Evolutionary conservation across 495 filamentous ascomycete species (phyloP).

Genomic region (Talaromyces proteolyticus): DNA sequence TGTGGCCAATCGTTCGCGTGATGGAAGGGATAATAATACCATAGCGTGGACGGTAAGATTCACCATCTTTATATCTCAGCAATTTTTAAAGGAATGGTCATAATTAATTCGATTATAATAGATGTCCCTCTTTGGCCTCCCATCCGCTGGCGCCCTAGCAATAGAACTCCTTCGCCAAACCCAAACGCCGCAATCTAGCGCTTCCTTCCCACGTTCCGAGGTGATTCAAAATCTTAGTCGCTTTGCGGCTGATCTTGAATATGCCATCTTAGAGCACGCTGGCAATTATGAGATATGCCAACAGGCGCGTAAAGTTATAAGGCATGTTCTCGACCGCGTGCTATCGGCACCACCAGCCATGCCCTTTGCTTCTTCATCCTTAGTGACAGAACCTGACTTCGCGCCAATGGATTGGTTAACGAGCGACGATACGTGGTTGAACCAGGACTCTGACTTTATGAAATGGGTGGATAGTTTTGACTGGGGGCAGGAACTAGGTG

Average conservation of each 20-base stretch:
- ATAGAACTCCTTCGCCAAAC: slow-evolving; percentile 11
- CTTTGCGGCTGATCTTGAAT: slow-evolving; percentile 10
- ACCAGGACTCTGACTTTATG: slow-evolving; percentile 6
- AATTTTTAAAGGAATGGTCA: neutral
- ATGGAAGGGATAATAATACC: slow-evolving; percentile 11
- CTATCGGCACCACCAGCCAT: neutral
- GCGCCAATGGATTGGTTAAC: slow-evolving; percentile 3
- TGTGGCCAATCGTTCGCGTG: slow-evolving; percentile 27
- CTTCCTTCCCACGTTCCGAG: slow-evolving; percentile 10
- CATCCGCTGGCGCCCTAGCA: slow-evolving; percentile 11
- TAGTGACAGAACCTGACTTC: neutral
- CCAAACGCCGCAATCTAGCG: neutral
- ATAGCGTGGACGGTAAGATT: slow-evolving; percentile 10
- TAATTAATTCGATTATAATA: neutral
- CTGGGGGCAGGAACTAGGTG: slow-evolving; percentile 1
- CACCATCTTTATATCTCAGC: neutral
- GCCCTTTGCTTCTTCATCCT: neutral
- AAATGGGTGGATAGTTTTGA: slow-evolving; percentile 4
- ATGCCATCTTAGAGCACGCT: slow-evolving; percentile 7
- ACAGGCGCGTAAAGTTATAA: slow-evolving; percentile 10
- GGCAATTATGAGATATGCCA: slow-evolving; percentile 15
- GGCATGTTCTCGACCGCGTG: slow-evolving; percentile 7
- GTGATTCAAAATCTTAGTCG: slow-evolving; percentile 13
- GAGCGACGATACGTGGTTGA: slow-evolving; percentile 6
- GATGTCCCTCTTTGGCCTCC: slow-evolving; percentile 13